Evolutionary conservation across 306 rosid genomes (phyloP).

Genomic region (Cucumis sativus): DNA sequence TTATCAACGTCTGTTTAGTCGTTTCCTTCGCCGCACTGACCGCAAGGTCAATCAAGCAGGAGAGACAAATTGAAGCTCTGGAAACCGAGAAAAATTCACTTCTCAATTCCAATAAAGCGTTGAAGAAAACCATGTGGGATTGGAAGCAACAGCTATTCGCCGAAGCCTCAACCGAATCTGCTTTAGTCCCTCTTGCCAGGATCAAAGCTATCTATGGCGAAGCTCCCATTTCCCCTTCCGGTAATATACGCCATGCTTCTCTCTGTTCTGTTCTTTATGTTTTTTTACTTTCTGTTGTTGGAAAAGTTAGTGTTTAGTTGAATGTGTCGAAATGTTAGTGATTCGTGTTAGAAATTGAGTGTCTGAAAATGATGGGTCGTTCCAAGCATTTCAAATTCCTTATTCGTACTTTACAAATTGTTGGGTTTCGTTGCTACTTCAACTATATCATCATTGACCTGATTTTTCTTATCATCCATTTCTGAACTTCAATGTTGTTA

Average conservation of each 20-base stretch:
- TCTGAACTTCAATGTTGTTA: neutral
- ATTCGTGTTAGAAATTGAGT: neutral
- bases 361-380: neutral
- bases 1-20: constrained; percentile 38
- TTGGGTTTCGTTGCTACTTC: neutral
- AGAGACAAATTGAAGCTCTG: constrained; percentile 41
- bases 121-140: constrained; percentile 58
- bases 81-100: constrained; percentile 67
- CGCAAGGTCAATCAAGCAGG: constrained; percentile 46
- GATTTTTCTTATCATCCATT: neutral
- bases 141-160: constrained; percentile 76
- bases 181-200: constrained; percentile 43
- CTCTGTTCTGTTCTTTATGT: neutral
- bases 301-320: neutral
- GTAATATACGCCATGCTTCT: constrained; percentile 20
- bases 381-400: neutral
- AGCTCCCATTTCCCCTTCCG: constrained; percentile 26
- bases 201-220: constrained; percentile 69
- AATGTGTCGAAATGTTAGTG: neutral
- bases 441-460: neutral
- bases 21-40: constrained; percentile 38
- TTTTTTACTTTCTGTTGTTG: neutral
- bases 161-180: constrained; percentile 38
- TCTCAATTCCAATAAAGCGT: constrained; percentile 43
- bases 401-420: neutral